Evolutionary conservation across 805 yeast genomes (phyloP).

Genomic region (Ogataea methylovora): DNA sequence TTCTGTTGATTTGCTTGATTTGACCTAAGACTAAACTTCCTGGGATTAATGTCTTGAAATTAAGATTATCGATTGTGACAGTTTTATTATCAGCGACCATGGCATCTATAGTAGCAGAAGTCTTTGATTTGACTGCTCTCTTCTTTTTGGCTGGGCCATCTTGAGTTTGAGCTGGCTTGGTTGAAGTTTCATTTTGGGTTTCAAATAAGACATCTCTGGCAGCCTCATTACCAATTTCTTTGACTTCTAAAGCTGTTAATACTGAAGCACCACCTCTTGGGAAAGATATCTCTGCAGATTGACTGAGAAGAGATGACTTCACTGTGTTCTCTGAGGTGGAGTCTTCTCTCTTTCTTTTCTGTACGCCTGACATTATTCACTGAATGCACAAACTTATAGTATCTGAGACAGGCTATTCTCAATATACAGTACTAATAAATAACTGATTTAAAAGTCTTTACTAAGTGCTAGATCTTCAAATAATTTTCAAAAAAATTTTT

Average conservation of each 20-base stretch:
- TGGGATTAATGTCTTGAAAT: constrained; percentile 53
- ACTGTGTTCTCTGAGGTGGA: constrained; percentile 19
- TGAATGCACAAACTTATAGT: too few relatives aligned
- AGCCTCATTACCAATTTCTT: constrained; percentile 89
- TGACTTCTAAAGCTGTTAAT: constrained; percentile 82
- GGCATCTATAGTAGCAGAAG: constrained; percentile 23
- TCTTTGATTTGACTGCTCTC: constrained; percentile 21
- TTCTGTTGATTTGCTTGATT: constrained; percentile 47
- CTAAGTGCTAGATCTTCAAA: too few relatives aligned
- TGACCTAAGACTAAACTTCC: constrained; percentile 80
- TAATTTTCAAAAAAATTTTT: too few relatives aligned
- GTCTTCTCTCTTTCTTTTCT: constrained; percentile 45
- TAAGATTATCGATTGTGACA: constrained; percentile 53
- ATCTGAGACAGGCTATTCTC: too few relatives aligned
- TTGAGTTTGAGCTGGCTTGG: constrained; percentile 8
- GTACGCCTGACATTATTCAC: too few relatives aligned
- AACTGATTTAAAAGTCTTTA: too few relatives aligned
- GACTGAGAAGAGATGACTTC: constrained; percentile 22
- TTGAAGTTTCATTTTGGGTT: constrained; percentile 5
- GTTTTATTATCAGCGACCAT: constrained; percentile 16
- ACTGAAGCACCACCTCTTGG: constrained; percentile 96
- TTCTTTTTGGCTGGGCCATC: constrained; percentile 21
- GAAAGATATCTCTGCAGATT: constrained; percentile 49
- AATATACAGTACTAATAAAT: too few relatives aligned
- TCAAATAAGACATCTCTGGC: constrained; percentile 78